Evolutionary conservation across 176 grass and related monocot genomes (phyloP), one percentile per base, ranked within the genome.

Genomic region (Raddia distichophylla): DNA sequence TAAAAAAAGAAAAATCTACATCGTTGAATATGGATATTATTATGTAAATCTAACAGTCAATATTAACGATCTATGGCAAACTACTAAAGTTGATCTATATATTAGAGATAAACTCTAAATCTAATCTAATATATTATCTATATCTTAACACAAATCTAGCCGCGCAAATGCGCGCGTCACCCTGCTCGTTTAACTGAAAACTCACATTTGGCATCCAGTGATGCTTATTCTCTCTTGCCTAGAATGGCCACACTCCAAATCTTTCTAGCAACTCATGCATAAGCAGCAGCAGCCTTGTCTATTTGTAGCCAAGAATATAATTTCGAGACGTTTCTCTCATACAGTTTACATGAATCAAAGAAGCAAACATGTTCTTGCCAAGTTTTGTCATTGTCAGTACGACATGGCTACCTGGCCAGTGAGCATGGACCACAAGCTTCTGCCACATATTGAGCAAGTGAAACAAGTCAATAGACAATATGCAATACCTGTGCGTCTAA

Each of bases 181-280:
- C n/a, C n/a, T n/a, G n/a, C n/a, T n/a, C n/a, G n/a, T 27, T 27
- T 27, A 9, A 77, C 59, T 15, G 46, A 49, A 17, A 43, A 60
- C 13, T n/a, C 13, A 63, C n/a, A 14, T 22, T 43, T 45, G 56
- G 11, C 18, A 42, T 19, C 27, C 73, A 76, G 2, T 46, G 11
- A 17, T 27, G 37, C 56, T 75, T 60, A 40, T 75, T 75, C 37
- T 27, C 59, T 62, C 60, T 60, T 63, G 42, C 46, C 46, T 32
- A 50, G 11, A 2, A 51, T 47, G 46, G 3, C 10, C 32, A 33
- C 32, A 49, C n/a, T 18, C 32, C 46, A 53, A 52, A 78, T 14
- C 47, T 19, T 35, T 40, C 48, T 5, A 65, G 14, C 19, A 71
- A 34, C 8, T 16, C 47, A 16, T 65, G 15, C 19, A 15, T 65